Evolutionary conservation across 2,329 filamentous ascomycete species (phyloP), one percentile per base, ranked within the genome.

Genomic region (Xylaria sp.): DNA sequence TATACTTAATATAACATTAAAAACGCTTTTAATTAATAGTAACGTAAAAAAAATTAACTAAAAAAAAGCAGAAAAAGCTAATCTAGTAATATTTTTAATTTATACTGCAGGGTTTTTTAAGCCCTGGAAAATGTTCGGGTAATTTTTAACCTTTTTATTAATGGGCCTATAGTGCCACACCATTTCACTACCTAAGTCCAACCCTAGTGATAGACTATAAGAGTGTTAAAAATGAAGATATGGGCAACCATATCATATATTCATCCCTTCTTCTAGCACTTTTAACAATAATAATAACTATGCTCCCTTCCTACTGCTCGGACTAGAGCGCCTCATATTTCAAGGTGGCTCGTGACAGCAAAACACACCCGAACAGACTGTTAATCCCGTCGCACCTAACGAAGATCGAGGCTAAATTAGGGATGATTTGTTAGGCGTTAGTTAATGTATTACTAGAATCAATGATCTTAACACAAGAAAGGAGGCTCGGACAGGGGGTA

Each of bases 371-470:
- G 21, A 47, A 47, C 27, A 47, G 25, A 47, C 15, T 47, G 43
- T 47, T 8, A 47, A 47, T 17, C 43, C 43, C 43, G 43, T 47
- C 25, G 27, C 25, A 47, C 43, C 43, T 47, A 47, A 47, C 43
- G 25, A 49, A 49, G 29, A 31, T 49, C 46, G 29, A 49, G 29
- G 29, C 46, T 29, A 49, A 49, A 49, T 49, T 49, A 17, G 46
- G 29, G 29, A 49, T 49, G 29, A 49, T 49, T 35, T 49, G 46
- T 35, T 49, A 33, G 19, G 19, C 29, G 29, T 35, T 49, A 49
- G 29, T 49, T 19, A 49, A 49, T 49, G 46, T 49, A 49, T 49
- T 49, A 49, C 46, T 49, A 49, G 46, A 49, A 49, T 49, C 29
- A 35, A 49, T 49, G 17, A 47, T 21, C 44, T 47, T 47, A 27